A percentile compares a stretch with the other conserved stretches of the same genome.
These are phyloP conservation scores for Alternaria ventricosa DNA, from an alignment of 2,329 filamentous ascomycete genomes.

Conservation along the genomic window DNA sequence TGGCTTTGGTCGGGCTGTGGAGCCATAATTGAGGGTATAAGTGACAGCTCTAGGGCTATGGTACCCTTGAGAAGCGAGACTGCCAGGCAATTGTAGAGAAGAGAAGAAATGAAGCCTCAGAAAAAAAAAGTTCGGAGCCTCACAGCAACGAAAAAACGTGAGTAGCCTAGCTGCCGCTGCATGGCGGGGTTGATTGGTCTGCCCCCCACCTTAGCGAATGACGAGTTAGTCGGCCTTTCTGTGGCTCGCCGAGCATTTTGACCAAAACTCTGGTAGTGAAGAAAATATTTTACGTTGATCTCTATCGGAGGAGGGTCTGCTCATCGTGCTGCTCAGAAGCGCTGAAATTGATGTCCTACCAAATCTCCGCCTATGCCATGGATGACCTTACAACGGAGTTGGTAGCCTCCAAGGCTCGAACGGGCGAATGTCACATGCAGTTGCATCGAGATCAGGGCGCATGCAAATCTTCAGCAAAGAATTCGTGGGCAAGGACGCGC, in stretches of 20 bases:
- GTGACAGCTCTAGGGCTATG: conserved; percentile 45
- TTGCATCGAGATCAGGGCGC: neutral
- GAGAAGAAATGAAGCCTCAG: conserved; percentile 21
- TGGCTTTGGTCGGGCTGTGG: conserved; percentile 52
- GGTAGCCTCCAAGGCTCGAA: neutral
- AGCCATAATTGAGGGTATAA: conserved; percentile 39
- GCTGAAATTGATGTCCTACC: neutral
- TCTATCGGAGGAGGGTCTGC: neutral
- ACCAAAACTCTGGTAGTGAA: neutral
- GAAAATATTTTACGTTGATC: neutral
- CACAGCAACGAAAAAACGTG: conserved; percentile 10
- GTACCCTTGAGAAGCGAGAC: conserved; percentile 40
- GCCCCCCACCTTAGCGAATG: conserved; percentile 13
- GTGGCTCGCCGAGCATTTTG: conserved; percentile 1
- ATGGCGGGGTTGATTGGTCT: conserved; percentile 21
- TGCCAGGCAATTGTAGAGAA: conserved; percentile 38
- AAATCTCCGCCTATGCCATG: neutral
- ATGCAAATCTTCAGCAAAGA: neutral
- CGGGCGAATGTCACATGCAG: neutral
- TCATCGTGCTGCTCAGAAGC: neutral
- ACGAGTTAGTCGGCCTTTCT: conserved; percentile 2
- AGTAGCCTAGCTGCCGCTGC: conserved; percentile 12
- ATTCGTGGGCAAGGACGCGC: conserved; percentile 1
- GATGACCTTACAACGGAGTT: neutral
- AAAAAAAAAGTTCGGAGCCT: conserved; percentile 24